These are phyloP conservation scores for Microsporum canis DNA, from an alignment of 2,329 filamentous ascomycete genomes.

Conservation along the genomic window DNA sequence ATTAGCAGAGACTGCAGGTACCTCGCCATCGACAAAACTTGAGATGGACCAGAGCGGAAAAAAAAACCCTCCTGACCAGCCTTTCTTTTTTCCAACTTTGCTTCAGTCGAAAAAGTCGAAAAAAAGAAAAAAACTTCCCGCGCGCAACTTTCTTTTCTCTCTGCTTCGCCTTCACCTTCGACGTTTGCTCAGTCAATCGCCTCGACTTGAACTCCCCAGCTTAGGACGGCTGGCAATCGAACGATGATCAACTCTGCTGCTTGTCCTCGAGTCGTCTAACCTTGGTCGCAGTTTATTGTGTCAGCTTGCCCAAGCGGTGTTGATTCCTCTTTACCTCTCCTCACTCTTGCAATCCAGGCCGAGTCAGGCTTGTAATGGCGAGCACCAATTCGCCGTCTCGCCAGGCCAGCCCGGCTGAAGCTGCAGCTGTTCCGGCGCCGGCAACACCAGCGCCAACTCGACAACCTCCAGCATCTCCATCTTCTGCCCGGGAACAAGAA, in stretches of 20 bases:
- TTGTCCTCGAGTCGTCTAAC: not conserved
- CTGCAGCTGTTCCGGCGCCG: not conserved
- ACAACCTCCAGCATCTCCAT: constrained; percentile 9
- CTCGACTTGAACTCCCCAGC: not conserved
- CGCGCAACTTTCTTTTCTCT: not conserved
- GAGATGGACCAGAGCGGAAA: not conserved
- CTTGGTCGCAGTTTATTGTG: not conserved
- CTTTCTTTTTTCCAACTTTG: not conserved
- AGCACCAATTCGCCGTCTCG: constrained; percentile 8
- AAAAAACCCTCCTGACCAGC: not conserved
- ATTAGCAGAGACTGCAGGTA: not conserved
- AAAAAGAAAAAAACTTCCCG: not conserved
- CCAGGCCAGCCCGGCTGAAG: constrained; percentile 1
- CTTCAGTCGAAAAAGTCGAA: not conserved
- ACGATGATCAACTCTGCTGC: not conserved
- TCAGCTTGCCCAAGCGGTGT: not conserved
- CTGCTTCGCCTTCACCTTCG: not conserved
- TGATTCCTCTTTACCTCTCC: not conserved
- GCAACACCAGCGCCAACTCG: not conserved
- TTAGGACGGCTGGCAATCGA: not conserved
- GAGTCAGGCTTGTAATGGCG: constrained; percentile 6
- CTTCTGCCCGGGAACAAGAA: constrained; percentile 6
- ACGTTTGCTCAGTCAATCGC: not conserved
- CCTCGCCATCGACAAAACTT: not conserved
- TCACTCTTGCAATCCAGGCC: not conserved